Evolutionary conservation across 768 basidiomycete species (phyloP).

Genomic region (Mycena albidolilacea): DNA sequence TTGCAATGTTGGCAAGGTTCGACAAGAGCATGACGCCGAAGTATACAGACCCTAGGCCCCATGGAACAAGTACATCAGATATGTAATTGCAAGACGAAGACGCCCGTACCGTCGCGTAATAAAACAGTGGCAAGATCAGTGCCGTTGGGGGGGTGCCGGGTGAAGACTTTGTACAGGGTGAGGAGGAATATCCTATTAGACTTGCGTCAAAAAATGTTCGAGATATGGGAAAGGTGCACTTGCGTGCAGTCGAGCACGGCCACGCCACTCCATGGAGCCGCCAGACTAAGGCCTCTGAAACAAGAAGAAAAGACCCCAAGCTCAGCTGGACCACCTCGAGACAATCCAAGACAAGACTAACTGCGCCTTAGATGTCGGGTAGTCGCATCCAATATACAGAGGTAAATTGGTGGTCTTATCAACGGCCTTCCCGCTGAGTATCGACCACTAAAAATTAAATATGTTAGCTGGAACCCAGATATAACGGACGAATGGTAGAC

Average conservation of each 20-base stretch:
- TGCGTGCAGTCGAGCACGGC: conserved; percentile 14
- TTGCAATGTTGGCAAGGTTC: conserved; percentile 18
- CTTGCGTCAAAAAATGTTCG: no score
- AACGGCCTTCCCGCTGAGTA: conserved; percentile 9
- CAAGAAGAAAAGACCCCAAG: not conserved
- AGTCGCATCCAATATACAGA: conserved; percentile 31
- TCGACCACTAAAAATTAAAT: conserved; percentile 24
- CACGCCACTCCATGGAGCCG: conserved; percentile 6
- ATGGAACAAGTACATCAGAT: no score
- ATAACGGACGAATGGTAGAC: not conserved
- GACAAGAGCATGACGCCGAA: conserved; percentile 10
- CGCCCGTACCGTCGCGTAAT: conserved; percentile 9
- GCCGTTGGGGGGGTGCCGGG: not conserved
- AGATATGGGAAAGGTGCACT: no score
- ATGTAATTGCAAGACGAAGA: no score
- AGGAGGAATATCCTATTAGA: conserved; percentile 3
- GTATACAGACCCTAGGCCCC: no score
- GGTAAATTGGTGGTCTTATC: not conserved
- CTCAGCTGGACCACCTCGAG: not conserved
- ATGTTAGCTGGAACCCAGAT: no score
- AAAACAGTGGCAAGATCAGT: not conserved
- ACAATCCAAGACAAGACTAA: not conserved
- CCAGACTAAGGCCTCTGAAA: not conserved
- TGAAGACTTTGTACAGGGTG: conserved; percentile 2
- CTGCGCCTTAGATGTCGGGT: conserved; percentile 17